Percentiles rank a stretch among this genome's conserved stretches.
These are phyloP conservation scores for Solanum sparsipilum DNA, from an alignment of 257 asterid genomes.

Conservation along the genomic window DNA sequence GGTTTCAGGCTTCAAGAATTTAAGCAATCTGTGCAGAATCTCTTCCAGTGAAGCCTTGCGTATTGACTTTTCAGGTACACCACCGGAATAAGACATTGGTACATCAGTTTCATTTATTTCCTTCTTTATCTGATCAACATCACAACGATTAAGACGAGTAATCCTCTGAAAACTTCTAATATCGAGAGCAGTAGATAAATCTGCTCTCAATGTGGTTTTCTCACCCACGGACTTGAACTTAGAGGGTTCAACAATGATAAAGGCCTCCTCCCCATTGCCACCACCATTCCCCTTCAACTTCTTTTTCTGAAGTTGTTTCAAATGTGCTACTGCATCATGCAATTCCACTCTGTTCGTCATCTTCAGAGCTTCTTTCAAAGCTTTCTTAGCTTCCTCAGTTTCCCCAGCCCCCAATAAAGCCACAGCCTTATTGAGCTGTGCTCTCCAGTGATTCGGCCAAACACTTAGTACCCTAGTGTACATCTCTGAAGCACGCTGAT, in stretches of 20 bases:
- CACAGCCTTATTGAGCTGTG: conserved; percentile 91
- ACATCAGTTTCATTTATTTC: conserved; percentile 74
- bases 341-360: conserved; percentile 92
- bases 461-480: conserved; percentile 85
- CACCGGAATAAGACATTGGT: conserved; percentile 80
- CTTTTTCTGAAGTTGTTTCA: conserved; percentile 93
- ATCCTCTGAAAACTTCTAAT: conserved; percentile 87
- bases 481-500: conserved; percentile 97
- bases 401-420: conserved; percentile 93
- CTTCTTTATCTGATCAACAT: conserved; percentile 68
- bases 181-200: conserved; percentile 61
- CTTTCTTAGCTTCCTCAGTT: conserved; percentile 90
- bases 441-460: conserved; percentile 98
- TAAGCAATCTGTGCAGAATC: conserved; percentile 57
- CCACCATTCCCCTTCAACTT: conserved; percentile 57
- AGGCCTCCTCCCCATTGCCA: conserved; percentile 61
- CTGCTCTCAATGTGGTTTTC: conserved; percentile 62
- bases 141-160: conserved; percentile 76
- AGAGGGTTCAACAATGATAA: conserved; percentile 53
- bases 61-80: conserved; percentile 73
- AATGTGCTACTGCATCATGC: conserved; percentile 80
- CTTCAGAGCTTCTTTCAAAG: conserved; percentile 88
- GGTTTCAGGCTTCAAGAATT: conserved; percentile 88
- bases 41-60: conserved; percentile 90
- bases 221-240: conserved; percentile 73